Conservation (phyloP, 768 basidiomycete genomes). For the Lentinula sp. region DNA sequence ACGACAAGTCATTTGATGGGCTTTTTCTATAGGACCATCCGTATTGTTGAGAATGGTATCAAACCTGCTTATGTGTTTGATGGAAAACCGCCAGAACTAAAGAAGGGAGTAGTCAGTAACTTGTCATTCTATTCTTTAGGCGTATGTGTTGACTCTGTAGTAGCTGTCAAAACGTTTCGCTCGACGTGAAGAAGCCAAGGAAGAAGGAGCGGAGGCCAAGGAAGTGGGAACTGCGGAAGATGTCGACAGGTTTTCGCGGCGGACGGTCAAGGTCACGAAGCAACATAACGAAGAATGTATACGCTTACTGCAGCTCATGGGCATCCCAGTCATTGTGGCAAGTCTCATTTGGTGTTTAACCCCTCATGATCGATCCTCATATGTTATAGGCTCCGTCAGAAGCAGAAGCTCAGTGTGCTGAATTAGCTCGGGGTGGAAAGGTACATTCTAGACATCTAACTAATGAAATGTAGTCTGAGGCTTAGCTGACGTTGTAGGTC, state of each 20-base stretch:
- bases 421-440: slow-evolving; percentile 93
- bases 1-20: slow-evolving; percentile 99
- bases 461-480: not conserved
- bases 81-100: slow-evolving; percentile 96
- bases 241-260: slow-evolving; percentile 80
- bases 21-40: slow-evolving; percentile 94
- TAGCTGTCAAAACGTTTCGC: slow-evolving; percentile 98
- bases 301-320: slow-evolving; percentile 85
- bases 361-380: slow-evolving; percentile 1
- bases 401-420: slow-evolving; percentile 98
- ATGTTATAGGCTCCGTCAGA: slow-evolving; percentile 84
- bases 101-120: slow-evolving; percentile 86
- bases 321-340: slow-evolving; percentile 91
- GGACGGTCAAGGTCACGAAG: slow-evolving; percentile 90
- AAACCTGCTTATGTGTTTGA: slow-evolving; percentile 99
- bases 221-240: slow-evolving; percentile 94
- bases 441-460: slow-evolving; percentile 26
- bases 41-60: slow-evolving; percentile 98
- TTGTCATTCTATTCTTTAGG: not conserved
- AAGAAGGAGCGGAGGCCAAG: slow-evolving; percentile 93
- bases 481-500: slow-evolving; percentile 44
- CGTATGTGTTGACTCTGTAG: not conserved
- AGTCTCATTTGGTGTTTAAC: slow-evolving; percentile 18
- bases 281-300: slow-evolving; percentile 97
- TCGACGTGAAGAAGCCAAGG: slow-evolving; percentile 86